Conservation (phyloP, 78 protist genomes). For the Dictyostelium brefeldianum region DNA sequence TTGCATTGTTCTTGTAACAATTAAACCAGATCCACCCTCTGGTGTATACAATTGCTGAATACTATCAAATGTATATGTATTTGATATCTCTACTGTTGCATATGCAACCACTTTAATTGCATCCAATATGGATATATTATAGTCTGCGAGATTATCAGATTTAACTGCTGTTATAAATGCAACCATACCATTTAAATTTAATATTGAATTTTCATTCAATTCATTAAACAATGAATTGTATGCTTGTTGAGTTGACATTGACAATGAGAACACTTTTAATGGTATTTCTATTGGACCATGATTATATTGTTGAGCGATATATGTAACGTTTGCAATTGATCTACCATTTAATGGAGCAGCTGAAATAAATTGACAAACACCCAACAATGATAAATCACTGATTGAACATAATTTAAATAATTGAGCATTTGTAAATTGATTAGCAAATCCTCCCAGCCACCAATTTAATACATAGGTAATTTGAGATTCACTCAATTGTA, state of each 20-base stretch:
- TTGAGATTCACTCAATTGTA: background rate
- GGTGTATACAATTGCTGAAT: background rate
- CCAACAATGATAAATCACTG: background rate
- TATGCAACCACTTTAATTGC: background rate
- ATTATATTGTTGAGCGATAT: background rate
- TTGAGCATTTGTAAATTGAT: background rate
- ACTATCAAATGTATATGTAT: background rate
- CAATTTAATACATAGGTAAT: background rate
- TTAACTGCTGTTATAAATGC: background rate
- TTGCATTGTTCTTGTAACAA: conserved; percentile 25
- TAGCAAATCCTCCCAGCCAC: conserved; percentile 19
- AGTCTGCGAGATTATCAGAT: background rate
- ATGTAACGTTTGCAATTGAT: background rate
- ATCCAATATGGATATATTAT: background rate
- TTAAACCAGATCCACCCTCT: background rate
- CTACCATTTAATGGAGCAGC: conserved; percentile 10
- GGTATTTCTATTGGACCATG: conserved; percentile 28
- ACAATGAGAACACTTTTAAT: background rate
- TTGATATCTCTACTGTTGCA: background rate
- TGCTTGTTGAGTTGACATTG: background rate
- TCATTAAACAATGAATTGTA: background rate
- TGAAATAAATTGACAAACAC: conserved; percentile 29
- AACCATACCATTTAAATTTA: conserved; percentile 1
- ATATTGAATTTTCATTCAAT: background rate
- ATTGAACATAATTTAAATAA: background rate